These are phyloP conservation scores for Manihot esculenta DNA, from an alignment of 441 rosid species.

Conservation along the genomic window DNA sequence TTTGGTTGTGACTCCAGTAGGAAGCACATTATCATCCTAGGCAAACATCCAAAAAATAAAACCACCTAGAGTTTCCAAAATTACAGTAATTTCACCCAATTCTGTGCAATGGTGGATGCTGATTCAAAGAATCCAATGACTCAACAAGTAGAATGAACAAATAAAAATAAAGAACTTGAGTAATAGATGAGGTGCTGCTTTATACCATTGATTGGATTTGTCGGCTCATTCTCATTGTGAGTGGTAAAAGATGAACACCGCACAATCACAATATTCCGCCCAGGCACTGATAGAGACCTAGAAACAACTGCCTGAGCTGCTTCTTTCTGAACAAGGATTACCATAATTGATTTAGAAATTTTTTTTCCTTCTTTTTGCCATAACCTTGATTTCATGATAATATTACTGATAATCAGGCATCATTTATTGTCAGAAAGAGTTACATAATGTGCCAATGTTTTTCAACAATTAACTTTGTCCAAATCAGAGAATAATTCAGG, in stretches of 20 bases:
- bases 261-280: constrained; percentile 71
- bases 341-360: constrained; percentile 7
- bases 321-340: constrained; percentile 55
- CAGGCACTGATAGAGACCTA: constrained; percentile 83
- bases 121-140: background rate
- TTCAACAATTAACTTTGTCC: background rate
- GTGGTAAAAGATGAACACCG: constrained; percentile 64
- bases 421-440: background rate
- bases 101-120: background rate
- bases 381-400: background rate
- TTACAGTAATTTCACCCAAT: background rate
- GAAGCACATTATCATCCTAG: background rate
- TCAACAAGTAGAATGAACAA: constrained; percentile 12
- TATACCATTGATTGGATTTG: constrained; percentile 55
- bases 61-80: background rate
- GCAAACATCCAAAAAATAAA: background rate
- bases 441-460: background rate
- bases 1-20: background rate
- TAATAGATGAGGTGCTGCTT: background rate
- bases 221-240: constrained; percentile 33
- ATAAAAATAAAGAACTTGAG: constrained; percentile 8
- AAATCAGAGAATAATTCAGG: background rate
- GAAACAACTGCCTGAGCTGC: constrained; percentile 45
- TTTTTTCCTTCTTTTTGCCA: background rate
- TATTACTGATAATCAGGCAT: background rate